Conservation (phyloP, 169 alveolate genomes). For the Eimeria zaria region DNA sequence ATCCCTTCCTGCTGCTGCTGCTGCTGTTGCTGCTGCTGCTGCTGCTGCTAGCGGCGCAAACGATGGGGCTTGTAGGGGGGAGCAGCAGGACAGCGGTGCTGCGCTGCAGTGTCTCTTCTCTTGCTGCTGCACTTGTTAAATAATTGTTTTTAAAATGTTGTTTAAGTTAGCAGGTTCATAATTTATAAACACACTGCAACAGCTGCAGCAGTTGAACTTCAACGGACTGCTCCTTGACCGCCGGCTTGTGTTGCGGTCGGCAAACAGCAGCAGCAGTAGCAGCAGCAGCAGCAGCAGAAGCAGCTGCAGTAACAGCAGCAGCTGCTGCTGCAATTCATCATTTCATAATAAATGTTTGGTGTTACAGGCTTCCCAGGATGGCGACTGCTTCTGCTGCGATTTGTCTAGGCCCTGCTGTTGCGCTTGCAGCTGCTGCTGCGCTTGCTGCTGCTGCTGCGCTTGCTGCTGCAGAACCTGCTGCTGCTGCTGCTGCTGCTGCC, state of each 20-base stretch:
- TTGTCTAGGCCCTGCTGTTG: not conserved
- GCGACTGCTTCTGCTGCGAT: not conserved
- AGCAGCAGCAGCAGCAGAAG: not conserved
- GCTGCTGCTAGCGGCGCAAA: not conserved
- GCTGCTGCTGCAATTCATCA: not conserved
- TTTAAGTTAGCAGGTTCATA: not conserved
- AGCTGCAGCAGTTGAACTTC: not conserved
- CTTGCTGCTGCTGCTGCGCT: not conserved
- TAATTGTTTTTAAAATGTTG: not conserved
- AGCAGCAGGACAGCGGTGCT: conserved; percentile 7
- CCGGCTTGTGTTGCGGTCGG: not conserved
- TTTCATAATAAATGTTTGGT: not conserved
- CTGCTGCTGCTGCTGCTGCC: not conserved
- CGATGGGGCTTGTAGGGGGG: conserved; percentile 15
- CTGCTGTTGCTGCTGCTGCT: conserved; percentile 9
- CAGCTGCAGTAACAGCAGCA: no score
- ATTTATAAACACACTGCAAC: not conserved
- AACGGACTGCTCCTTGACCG: not conserved
- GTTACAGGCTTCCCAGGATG: not conserved
- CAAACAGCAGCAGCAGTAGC: no score
- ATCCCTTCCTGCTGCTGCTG: not conserved
- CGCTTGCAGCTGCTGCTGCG: not conserved
- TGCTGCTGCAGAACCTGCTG: not conserved
- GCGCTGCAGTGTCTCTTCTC: not conserved
- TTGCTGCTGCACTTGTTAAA: not conserved